These are phyloP conservation scores for Sarcomyxa edulis DNA, from an alignment of 768 basidiomycete genomes.

Conservation along the genomic window DNA sequence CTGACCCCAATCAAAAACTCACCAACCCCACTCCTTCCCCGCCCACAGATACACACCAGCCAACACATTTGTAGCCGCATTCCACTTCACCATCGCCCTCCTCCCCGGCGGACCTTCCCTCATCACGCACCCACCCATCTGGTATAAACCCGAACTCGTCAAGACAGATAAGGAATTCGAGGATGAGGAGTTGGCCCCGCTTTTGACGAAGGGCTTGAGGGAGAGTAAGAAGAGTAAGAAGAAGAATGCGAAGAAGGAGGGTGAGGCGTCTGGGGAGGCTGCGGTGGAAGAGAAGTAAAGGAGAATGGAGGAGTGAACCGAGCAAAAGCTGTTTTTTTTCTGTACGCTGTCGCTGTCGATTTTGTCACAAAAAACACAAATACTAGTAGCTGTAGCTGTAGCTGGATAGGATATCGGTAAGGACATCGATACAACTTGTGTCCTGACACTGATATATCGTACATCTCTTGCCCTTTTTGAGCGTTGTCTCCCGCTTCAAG, in stretches of 20 bases:
- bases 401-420: too few relatives aligned
- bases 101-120: slow-evolving; percentile 84
- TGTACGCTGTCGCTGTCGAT: too few relatives aligned
- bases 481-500: too few relatives aligned
- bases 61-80: slow-evolving; percentile 85
- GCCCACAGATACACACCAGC: slow-evolving; percentile 65
- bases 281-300: slow-evolving; percentile 6
- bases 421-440: too few relatives aligned
- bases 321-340: slow-evolving; percentile 10
- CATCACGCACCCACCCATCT: slow-evolving; percentile 82
- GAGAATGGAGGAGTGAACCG: background rate
- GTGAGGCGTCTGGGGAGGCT: slow-evolving; percentile 31
- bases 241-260: slow-evolving; percentile 56
- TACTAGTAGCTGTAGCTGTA: too few relatives aligned
- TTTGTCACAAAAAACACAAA: too few relatives aligned
- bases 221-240: slow-evolving; percentile 93
- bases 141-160: slow-evolving; percentile 91
- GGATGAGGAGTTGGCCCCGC: slow-evolving; percentile 79
- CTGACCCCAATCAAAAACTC: too few relatives aligned
- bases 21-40: too few relatives aligned
- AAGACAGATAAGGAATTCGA: slow-evolving; percentile 87
- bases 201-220: slow-evolving; percentile 74
- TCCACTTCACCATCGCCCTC: slow-evolving; percentile 96
- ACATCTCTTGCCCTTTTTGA: too few relatives aligned
- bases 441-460: too few relatives aligned